Base-by-base conservation (phyloP, 2,329 filamentous ascomycete species). In the Paecilomyces fulvus region DNA sequence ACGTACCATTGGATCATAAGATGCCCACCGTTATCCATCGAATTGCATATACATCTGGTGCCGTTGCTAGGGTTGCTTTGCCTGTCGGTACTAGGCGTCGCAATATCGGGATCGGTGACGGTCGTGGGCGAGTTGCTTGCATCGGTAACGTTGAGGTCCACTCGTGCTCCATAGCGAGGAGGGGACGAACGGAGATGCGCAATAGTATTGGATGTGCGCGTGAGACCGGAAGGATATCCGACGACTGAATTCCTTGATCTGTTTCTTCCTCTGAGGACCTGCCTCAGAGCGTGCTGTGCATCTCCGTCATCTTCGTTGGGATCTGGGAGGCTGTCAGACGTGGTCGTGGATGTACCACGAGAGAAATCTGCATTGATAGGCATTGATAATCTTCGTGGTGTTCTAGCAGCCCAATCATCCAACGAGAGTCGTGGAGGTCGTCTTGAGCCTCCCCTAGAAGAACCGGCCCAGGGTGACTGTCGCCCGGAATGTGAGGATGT, bases 1-100 rank as follows among this genome's bases (percentile, higher is more conserved):
- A 65, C 70, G 64, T 67, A 79, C 77, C 77, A 86, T 72, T 84
- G 82, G 51, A 86, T 77, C 79, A 86, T 82, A 30, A 80, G 67
- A 61, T 78, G 77, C 21, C 78, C 80, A 55, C 78, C 77, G 54
- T 78, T 81, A 46, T 81, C 77, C 53, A 75, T 71, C 14, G 78
- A 76, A 53, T 80, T 78, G 64, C 83, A 86, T 25, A 83, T 68
- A 66, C 83, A 86, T 37, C 83, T 77, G 9, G 82, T 83, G 33
- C 78, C 78, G 58, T 71, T 77, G 58, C 77, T 78, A 9, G 77
- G 77, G 20, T 78, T 75, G 61, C 74, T 80, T 59, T 77, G 79
- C 43, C 77, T 77, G 55, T 81, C 79, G 14, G 79, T 81, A 57
- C 73, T 79, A 1, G 80, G 80, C 0, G 80, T 82, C 2, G 74